Base-by-base conservation (phyloP, 2,329 filamentous ascomycete genomes). In the Trichoderma harzianum region DNA sequence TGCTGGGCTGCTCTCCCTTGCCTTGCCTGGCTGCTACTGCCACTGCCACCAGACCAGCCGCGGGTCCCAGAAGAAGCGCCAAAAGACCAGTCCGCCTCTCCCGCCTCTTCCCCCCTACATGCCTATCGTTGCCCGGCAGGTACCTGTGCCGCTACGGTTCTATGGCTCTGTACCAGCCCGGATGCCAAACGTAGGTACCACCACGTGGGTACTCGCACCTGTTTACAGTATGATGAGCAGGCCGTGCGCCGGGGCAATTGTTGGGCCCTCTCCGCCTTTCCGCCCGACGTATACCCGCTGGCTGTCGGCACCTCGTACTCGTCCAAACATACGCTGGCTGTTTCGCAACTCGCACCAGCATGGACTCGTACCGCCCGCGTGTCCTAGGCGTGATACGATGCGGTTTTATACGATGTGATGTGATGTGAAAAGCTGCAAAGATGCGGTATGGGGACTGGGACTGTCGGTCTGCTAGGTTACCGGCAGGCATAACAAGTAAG, bases 201-300 rank as follows among this genome's bases (percentile, higher is more conserved):
- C 11, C 11, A n/a, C 53, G 21, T 28, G 30, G 53, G 14, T 18
- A 58, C 28, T 32, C n/a, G 47, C n/a, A 51, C 47, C 47, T 51
- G 2, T 36, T 3, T 21, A 24, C 18, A 26, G 34, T 26, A 60
- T 62, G 55, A 69, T 69, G 26, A 57, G 60, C 68, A 70, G 34
- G 57, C 53, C 64, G 57, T 43, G 58, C 55, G 39, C 70, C 70
- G 70, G 70, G 58, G 58, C 43, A 63, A 68, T 63, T 72, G 63
- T 67, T 71, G 63, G 70, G 39, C 70, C 64, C 66, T 72, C 60
- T 63, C 70, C 70, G 70, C 70, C 66, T 60, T 16, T 60, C 28
- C 24, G 24, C 36, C 62, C 69, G 62, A 63, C 43, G 8, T 47
- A 39, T 64, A 55, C 18, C 68, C 51, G 32, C 47, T 63, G 47